Evolutionary conservation across 768 basidiomycete genomes (phyloP), one percentile per base, ranked within the genome.

Genomic region (Hygrophoropsis aurantiaca): DNA sequence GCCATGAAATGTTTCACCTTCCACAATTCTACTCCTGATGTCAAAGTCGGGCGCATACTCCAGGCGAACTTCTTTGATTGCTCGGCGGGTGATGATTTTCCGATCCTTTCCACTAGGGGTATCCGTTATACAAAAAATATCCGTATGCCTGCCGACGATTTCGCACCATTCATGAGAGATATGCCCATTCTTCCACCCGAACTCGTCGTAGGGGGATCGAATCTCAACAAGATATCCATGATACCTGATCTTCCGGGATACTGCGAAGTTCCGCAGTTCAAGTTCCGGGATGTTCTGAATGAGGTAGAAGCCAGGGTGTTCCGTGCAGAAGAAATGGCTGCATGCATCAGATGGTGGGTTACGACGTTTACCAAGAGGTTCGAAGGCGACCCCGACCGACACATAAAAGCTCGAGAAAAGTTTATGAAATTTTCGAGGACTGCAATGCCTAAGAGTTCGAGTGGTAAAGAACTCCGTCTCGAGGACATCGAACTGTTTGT

Each of bases 1-100:
- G 79, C 85, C 5, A 74, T 97, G 47, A 79, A 79, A 44, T 95
- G 94, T 70, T 97, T 97, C 72, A 85, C 89, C 0, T 97, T 90
- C 67, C 79, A 82, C 50, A 69, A 78, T 2, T 94, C 94, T 0
- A 94, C 93, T 0, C 93, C 94, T 1, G 89, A 87, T 0, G 58
- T 79, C 5, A 79, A 87, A 35, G 87, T 95, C 18, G 83, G 88
- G 0, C 67, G 66, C 10, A 64, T 79, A 16, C 75, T 93, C 49
- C 83, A 90, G 59, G 68, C 74, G 1, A 81, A 85, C 2, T 95
- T 95, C 68, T 95, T 93, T 62, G 60, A 72, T 0, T 88, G 85
- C 51, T 71, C 74, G 10, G 48, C 59, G 0, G 70, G 68, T 16
- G 62, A 68, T 3, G 63, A 71, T 1, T 81, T 95, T 58, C 79